phyloP scores from a whole-genome alignment of 140 eudicot genomes.

The Ambrosia hybrid region DNA sequence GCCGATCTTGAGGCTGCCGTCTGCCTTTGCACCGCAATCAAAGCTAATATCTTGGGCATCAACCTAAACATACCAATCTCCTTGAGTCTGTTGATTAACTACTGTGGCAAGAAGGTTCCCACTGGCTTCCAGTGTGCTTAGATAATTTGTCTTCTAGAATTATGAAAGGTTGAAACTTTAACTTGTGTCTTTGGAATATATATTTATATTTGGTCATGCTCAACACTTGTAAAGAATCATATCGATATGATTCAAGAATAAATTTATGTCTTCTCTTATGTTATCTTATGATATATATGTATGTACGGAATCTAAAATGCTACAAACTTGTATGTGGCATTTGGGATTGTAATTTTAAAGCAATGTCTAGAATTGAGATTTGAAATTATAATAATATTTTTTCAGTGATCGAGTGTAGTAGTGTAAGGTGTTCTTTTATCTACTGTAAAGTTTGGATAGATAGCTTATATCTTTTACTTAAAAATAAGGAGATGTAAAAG shows the following conservation, averaged over 20 bases:
- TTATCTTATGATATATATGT: slow-evolving; percentile 16
- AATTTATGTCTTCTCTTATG: slow-evolving; percentile 14
- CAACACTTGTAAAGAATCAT: slow-evolving; percentile 26
- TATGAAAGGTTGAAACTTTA: slow-evolving; percentile 6
- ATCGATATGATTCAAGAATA: slow-evolving; percentile 22
- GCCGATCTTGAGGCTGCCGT: slow-evolving; percentile 70
- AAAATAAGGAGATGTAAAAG: neutral
- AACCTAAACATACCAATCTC: slow-evolving; percentile 59
- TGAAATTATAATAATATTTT: neutral
- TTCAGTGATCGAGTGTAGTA: neutral
- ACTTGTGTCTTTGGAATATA: neutral
- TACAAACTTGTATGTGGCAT: neutral
- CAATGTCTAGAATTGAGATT: neutral
- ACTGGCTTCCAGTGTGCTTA: slow-evolving; percentile 60
- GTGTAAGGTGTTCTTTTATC: neutral
- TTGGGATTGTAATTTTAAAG: neutral
- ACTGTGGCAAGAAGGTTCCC: slow-evolving; percentile 65
- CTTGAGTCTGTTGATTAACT: slow-evolving; percentile 61
- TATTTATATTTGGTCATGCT: neutral
- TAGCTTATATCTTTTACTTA: neutral
- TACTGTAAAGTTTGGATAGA: neutral
- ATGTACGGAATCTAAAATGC: slow-evolving; percentile 3
- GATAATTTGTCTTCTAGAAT: neutral
- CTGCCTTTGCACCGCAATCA: slow-evolving; percentile 75
- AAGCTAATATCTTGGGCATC: slow-evolving; percentile 67